Evolutionary conservation across 352 stramenopile genomes (phyloP).

Genomic region (Globisporangium cylindrosporum): DNA sequence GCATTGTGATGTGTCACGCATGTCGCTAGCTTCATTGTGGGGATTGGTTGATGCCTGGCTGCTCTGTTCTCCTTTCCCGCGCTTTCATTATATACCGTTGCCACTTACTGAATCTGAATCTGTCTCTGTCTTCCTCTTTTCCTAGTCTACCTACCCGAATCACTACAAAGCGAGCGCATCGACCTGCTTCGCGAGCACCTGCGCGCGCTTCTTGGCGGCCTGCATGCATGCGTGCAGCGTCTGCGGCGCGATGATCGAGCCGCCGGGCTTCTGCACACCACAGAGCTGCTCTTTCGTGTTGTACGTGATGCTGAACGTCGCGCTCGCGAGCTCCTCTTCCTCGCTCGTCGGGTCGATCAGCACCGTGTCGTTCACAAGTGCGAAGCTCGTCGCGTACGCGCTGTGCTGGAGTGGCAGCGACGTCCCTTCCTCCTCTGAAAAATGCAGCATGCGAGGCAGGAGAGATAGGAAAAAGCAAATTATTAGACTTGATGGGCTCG

Average conservation of each 20-base stretch:
- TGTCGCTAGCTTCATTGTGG: neutral
- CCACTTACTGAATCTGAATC: neutral
- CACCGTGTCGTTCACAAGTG: slow-evolving; percentile 47
- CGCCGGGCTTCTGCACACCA: slow-evolving; percentile 72
- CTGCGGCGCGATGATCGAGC: slow-evolving; percentile 34
- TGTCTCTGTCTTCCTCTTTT: slow-evolving; percentile 5
- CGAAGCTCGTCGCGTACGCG: slow-evolving; percentile 69
- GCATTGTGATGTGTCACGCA: neutral
- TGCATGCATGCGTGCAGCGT: slow-evolving; percentile 68
- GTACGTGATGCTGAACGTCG: slow-evolving; percentile 66
- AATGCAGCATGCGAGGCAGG: neutral
- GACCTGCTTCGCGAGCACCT: slow-evolving; percentile 39
- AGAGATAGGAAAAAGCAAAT: neutral
- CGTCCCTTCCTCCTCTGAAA: slow-evolving; percentile 44
- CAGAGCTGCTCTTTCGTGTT: slow-evolving; percentile 59
- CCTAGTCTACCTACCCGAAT: neutral
- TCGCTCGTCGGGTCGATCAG: slow-evolving; percentile 71
- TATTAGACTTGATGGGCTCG: neutral
- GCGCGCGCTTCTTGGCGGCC: slow-evolving; percentile 43
- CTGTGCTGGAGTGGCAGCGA: slow-evolving; percentile 55
- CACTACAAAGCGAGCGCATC: slow-evolving; percentile 12
- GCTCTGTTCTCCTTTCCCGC: neutral
- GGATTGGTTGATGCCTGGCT: neutral
- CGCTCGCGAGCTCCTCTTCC: slow-evolving; percentile 60
- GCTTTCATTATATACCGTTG: neutral